A percentile compares a stretch with the other conserved stretches of the same genome.
phyloP scores from a whole-genome alignment of 345 rosid genomes.

The Combretum micranthum region DNA sequence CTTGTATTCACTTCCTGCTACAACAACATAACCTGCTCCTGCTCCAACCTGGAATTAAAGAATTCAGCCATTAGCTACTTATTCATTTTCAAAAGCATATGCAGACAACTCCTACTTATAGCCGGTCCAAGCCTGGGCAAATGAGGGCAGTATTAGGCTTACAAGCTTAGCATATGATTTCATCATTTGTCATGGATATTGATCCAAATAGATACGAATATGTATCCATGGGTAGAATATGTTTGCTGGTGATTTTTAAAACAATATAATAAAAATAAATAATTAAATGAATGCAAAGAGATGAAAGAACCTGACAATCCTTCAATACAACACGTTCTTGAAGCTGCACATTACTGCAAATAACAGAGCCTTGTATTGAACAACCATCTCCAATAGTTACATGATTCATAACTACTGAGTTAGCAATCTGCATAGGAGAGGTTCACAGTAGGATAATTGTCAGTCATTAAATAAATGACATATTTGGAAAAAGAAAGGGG shows the following conservation, averaged over 20 bases:
- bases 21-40: constrained; percentile 67
- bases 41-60: constrained; percentile 56
- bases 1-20: constrained; percentile 63
- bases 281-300: no score
- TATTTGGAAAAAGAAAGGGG: not conserved
- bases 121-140: not conserved
- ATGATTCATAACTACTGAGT: constrained; percentile 87
- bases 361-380: constrained; percentile 82
- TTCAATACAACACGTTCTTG: constrained; percentile 75
- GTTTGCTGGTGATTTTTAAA: not conserved
- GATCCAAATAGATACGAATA: not conserved
- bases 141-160: not conserved
- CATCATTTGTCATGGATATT: no score
- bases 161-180: not conserved
- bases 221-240: not conserved
- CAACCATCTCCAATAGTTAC: constrained; percentile 89
- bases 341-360: constrained; percentile 88
- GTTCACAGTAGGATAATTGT: not conserved
- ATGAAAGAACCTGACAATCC: constrained; percentile 73
- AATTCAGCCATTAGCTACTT: not conserved
- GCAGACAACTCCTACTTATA: no score
- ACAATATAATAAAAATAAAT: no score
- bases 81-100: not conserved
- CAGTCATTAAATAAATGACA: not conserved
- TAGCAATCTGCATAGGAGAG: constrained; percentile 54